These are phyloP conservation scores for Talaromyces sp. DNA, from an alignment of 2,329 filamentous ascomycete genomes.

Conservation along the genomic window DNA sequence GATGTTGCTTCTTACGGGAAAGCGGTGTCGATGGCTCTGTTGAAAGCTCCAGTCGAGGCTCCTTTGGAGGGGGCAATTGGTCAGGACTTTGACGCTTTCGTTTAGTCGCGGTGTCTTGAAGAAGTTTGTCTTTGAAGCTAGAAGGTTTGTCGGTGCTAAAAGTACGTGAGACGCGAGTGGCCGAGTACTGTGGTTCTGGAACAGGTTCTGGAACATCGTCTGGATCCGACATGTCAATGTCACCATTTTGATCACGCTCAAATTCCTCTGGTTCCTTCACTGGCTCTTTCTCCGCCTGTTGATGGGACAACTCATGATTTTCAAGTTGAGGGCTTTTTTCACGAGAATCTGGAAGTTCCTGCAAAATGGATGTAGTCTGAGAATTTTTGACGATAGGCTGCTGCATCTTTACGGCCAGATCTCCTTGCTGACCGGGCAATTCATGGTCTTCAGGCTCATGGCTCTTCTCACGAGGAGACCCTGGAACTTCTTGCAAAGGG, in stretches of 20 bases:
- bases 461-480: neutral
- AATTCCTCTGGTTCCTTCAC: neutral
- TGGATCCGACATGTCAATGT: neutral
- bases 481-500: neutral
- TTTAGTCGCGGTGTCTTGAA: neutral
- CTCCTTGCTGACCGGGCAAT: no score
- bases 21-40: neutral
- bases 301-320: neutral
- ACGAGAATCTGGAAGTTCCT: neutral
- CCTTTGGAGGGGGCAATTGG: neutral
- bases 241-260: neutral
- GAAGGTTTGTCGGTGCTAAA: neutral
- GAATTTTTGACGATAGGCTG: neutral
- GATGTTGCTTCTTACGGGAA: neutral
- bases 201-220: neutral
- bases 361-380: neutral
- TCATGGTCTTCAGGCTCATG: neutral
- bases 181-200: neutral
- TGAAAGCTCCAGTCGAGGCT: neutral
- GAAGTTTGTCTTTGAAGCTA: neutral
- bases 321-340: neutral
- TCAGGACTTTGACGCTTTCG: neutral
- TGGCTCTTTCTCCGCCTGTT: neutral
- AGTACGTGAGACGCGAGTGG: neutral
- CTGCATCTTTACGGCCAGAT: neutral